These are phyloP conservation scores for Dicorynia guianensis DNA, from an alignment of 306 rosid genomes.

Conservation along the genomic window DNA sequence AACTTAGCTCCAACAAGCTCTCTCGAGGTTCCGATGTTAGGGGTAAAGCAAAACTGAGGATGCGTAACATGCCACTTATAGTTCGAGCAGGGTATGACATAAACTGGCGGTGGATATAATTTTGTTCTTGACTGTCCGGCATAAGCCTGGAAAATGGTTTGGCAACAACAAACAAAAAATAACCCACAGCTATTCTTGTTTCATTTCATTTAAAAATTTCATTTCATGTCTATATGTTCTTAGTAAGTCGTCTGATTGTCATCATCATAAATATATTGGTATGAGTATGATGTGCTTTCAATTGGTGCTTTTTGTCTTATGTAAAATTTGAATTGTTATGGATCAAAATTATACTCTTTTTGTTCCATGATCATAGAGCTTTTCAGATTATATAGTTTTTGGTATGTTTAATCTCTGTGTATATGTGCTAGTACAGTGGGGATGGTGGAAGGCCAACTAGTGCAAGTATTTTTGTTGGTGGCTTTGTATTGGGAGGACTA, in stretches of 20 bases:
- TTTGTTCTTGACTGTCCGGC: not conserved
- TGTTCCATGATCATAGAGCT: not conserved
- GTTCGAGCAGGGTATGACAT: slow-evolving; percentile 62
- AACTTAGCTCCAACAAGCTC: slow-evolving; percentile 33
- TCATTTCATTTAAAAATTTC: not conserved
- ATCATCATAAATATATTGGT: not conserved
- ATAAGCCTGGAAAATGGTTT: slow-evolving; percentile 11
- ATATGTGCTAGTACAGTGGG: slow-evolving; percentile 46
- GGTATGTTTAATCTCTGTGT: slow-evolving; percentile 9
- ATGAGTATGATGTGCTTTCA: slow-evolving; percentile 2
- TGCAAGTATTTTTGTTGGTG: slow-evolving; percentile 67
- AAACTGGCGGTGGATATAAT: slow-evolving; percentile 2
- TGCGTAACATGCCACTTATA: slow-evolving; percentile 42
- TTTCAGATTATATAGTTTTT: slow-evolving; percentile 1
- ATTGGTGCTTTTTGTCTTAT: no score
- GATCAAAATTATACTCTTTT: not conserved
- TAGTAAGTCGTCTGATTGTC: slow-evolving; percentile 3
- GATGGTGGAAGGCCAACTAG: slow-evolving; percentile 50
- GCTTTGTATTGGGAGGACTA: slow-evolving; percentile 70
- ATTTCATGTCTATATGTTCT: slow-evolving; percentile 1
- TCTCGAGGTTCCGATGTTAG: slow-evolving; percentile 40
- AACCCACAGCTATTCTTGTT: not conserved
- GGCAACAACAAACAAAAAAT: not conserved
- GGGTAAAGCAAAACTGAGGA: slow-evolving; percentile 44
- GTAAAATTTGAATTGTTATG: not conserved